phyloP scores from a whole-genome alignment of 73 alveolate genomes.

The Paramecium sexaurelia region DNA sequence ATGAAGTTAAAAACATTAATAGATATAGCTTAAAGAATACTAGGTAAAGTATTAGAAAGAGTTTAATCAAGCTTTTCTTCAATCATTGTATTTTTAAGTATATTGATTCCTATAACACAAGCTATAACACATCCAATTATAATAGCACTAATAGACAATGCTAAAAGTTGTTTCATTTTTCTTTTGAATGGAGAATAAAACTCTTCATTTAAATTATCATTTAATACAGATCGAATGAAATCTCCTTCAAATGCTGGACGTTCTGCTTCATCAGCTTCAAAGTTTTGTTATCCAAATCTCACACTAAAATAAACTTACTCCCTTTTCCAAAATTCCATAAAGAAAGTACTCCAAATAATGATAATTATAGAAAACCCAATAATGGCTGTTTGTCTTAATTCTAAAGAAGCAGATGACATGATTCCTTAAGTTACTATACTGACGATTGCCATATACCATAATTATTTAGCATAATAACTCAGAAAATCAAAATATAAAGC shows the following conservation, averaged over 20 bases:
- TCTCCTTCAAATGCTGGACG: slow-evolving; percentile 70
- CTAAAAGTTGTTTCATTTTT: slow-evolving; percentile 16
- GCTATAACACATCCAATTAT: slow-evolving; percentile 69
- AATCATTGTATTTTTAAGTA: slow-evolving; percentile 54
- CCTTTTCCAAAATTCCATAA: slow-evolving; percentile 76
- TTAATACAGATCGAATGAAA: slow-evolving; percentile 61
- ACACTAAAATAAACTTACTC: slow-evolving; percentile 65
- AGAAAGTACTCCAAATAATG: slow-evolving; percentile 71
- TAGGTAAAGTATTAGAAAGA: slow-evolving; percentile 38
- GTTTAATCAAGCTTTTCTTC: neutral
- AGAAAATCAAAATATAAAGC: slow-evolving; percentile 66
- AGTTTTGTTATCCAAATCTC: slow-evolving; percentile 76
- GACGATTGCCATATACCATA: slow-evolving; percentile 59
- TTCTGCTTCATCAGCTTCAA: slow-evolving; percentile 73
- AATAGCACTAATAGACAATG: slow-evolving; percentile 59
- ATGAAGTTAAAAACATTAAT: slow-evolving; percentile 70
- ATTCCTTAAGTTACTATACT: slow-evolving; percentile 41
- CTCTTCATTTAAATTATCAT: slow-evolving; percentile 67
- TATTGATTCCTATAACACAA: slow-evolving; percentile 63
- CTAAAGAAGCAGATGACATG: slow-evolving; percentile 14
- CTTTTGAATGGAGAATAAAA: slow-evolving; percentile 57
- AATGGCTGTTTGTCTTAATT: neutral
- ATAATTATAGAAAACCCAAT: slow-evolving; percentile 45
- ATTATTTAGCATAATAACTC: slow-evolving; percentile 43
- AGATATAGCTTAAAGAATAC: slow-evolving; percentile 70